Evolutionary conservation across 495 filamentous ascomycete genomes (phyloP), one percentile per base, ranked within the genome.

Genomic region (Talaromyces proteolyticus): DNA sequence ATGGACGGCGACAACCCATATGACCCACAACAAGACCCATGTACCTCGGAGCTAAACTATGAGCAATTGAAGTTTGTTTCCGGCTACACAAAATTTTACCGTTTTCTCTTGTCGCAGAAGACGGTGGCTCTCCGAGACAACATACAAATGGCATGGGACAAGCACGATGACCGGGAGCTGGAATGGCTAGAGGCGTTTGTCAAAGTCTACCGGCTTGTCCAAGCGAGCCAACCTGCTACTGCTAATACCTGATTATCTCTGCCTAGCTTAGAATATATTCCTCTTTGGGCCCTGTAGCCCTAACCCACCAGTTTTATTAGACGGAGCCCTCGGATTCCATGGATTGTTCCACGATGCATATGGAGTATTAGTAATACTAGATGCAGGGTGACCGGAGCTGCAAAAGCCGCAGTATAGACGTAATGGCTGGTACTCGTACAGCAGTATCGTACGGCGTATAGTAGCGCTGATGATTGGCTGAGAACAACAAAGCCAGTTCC

Each of bases 141-240:
- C 29, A 8, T 8, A 34, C 8, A 34, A 34, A 14, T 14, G 29
- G 8, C 29, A 19, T 42, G 43, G 26, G 57, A 54, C 12, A 47
- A 41, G 8, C 52, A 52, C 38, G 18, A 45, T 18, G 38, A 49
- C 6, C 49, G 21, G 44, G 57, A 57, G 34, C 21, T 45, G 42
- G 40, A 46, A 45, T 60, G 57, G 57, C 22, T 60, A n/a, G 50
- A 52, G 26, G 44, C 50, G 12, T 52, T 52, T 50, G 42, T 45
- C 17, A 49, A 3, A 6, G 24, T 50, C 6, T 46, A 46, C 22
- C 6, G 44, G 4, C 25, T 10, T 46, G 10, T 46, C 4, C 23
- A 46, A 16, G 22, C n/a, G n/a, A n/a, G n/a, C n/a, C n/a, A n/a
- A n/a, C n/a, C n/a, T n/a, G n/a, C n/a, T n/a, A n/a, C n/a, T n/a